Base-by-base conservation (phyloP, 331 rosid species). In the Acacia concinna region DNA sequence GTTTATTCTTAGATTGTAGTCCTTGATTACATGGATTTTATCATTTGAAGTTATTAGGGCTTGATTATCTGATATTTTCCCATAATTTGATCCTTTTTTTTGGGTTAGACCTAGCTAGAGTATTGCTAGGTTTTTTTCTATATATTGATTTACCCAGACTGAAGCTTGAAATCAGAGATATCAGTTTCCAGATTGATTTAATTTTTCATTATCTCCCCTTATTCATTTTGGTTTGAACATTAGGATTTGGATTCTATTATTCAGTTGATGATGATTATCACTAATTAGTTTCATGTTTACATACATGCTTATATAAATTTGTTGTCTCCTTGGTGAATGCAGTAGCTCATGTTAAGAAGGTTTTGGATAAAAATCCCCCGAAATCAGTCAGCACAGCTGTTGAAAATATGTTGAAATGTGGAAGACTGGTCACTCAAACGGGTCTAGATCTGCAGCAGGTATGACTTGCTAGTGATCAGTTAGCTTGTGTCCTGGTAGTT, bases 391-490 rank as follows among this genome's bases (percentile, higher is more conserved):
- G 97, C 81, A 23, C 46, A 23, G 79, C 93, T 46, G 57, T 95
- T 81, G 99, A 91, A 77, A 91, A 81, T 81, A 76, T 95, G 97
- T 84, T 95, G 85, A 93, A 86, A 87, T 87, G 91, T 60, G 98
- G 99, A 85, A 91, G 93, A 75, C 79, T 91, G 56, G 74, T 65
- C 51, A 86, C 98, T 15, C 80, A 84, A 60, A 79, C 90, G 0
- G 94, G 97, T 75, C 89, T 95, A 49, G 98, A 95, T 88, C 83
- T 95, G 86, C 97, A 89, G 87, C 98, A 95, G 99, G 99, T 95
- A 90, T 82, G 81, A 41, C 83, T 80, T 79, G 30, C 69, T 73
- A 71, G 18, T 15, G 38, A 37, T 25, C 41, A 63, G 43, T 76
- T 67, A 59, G 74, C 60, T 75, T 38, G 37, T 67, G 13, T 65